Percentiles rank a stretch among this genome's conserved stretches.
Conservation (phyloP, 1,284 basidiomycete genomes). For the Apiotrichum veenhuisii region DNA sequence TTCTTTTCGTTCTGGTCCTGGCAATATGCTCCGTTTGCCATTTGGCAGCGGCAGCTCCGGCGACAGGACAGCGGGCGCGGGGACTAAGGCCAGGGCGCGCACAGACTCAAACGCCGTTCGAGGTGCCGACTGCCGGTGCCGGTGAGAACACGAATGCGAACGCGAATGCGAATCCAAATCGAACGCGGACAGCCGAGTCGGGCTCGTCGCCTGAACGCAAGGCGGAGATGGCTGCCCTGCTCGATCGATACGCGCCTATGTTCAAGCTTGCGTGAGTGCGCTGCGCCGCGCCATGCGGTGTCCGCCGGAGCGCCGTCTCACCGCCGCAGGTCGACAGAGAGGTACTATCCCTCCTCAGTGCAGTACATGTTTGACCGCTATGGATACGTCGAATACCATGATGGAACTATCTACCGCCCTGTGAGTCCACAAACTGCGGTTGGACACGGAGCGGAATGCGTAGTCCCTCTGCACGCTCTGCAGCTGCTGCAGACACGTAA, state of each 20-base stretch:
- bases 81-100: too few species aligned
- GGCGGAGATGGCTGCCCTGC: conserved; percentile 29
- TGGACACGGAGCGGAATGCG: not conserved
- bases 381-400: conserved; percentile 20
- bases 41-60: too few species aligned
- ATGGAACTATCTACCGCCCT: conserved; percentile 11
- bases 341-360: conserved; percentile 42
- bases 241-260: conserved; percentile 39
- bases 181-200: too few species aligned
- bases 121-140: too few species aligned
- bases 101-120: too few species aligned
- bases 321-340: conserved; percentile 30
- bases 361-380: conserved; percentile 45
- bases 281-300: too few species aligned
- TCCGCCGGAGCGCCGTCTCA: too few species aligned
- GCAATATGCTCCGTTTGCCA: too few species aligned
- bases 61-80: too few species aligned
- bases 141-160: too few species aligned
- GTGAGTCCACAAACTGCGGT: not conserved
- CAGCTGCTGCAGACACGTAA: not conserved
- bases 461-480: too few species aligned
- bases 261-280: conserved; percentile 44
- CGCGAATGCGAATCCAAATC: not conserved
- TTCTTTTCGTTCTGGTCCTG: too few species aligned
- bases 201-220: conserved; percentile 14